phyloP scores from a whole-genome alignment of 139 green algal species.

The Mychonastes homosphaera region DNA sequence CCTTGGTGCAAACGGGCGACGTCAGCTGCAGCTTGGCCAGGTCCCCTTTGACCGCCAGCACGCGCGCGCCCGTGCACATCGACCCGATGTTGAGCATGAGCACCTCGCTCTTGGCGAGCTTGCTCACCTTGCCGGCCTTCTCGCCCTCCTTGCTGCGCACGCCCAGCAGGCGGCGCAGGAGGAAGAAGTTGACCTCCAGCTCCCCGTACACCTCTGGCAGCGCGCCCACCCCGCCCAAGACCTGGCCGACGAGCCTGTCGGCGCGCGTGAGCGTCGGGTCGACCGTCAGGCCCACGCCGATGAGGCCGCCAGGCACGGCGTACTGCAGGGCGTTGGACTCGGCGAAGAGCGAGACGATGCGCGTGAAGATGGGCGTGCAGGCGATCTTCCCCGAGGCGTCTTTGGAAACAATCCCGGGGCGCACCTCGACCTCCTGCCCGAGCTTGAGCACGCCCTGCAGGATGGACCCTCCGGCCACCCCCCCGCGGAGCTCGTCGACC shows the following conservation, averaged over 20 bases:
- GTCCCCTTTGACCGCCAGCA: slow-evolving; percentile 95
- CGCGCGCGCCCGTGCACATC: slow-evolving; percentile 95
- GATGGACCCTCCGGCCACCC: slow-evolving; percentile 92
- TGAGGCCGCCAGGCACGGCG: slow-evolving; percentile 94
- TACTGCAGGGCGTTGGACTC: slow-evolving; percentile 94
- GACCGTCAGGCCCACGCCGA: slow-evolving; percentile 97
- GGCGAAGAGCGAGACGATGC: slow-evolving; percentile 93
- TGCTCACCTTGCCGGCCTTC: slow-evolving; percentile 91
- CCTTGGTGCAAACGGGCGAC: slow-evolving; percentile 94
- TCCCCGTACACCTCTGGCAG: slow-evolving; percentile 96
- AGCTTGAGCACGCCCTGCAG: slow-evolving; percentile 86
- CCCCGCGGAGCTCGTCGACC: slow-evolving; percentile 92
- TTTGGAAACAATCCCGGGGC: slow-evolving; percentile 96
- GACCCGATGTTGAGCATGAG: slow-evolving; percentile 99
- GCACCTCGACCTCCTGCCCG: slow-evolving; percentile 89
- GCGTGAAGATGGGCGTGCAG: slow-evolving; percentile 91
- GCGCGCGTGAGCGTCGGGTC: slow-evolving; percentile 96
- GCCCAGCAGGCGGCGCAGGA: slow-evolving; percentile 90
- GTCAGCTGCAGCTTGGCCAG: slow-evolving; percentile 98
- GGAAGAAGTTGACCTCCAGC: slow-evolving; percentile 99
- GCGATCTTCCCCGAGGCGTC: slow-evolving; percentile 77
- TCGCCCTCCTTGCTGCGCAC: slow-evolving; percentile 83
- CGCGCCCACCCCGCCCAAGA: slow-evolving; percentile 86
- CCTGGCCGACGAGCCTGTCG: slow-evolving; percentile 92
- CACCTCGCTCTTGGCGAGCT: slow-evolving; percentile 96